Evolutionary conservation across 805 yeast genomes (phyloP).

Genomic region (Candida pini): DNA sequence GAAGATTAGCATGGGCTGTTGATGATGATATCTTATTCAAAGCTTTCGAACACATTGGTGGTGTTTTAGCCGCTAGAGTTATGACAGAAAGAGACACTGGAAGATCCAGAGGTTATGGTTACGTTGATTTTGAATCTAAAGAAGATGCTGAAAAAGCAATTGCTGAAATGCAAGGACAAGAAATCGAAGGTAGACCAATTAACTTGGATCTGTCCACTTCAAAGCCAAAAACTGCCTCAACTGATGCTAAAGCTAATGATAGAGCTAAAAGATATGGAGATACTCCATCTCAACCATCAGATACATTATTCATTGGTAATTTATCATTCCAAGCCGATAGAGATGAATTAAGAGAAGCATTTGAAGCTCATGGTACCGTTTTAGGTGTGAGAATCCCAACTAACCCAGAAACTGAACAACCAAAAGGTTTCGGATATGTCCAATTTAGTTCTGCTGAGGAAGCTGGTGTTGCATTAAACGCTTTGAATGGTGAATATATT

Average conservation of each 20-base stretch:
- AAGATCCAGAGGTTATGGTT: constrained; percentile 95
- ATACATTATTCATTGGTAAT: constrained; percentile 94
- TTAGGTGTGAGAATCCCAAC: constrained; percentile 93
- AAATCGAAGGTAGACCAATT: constrained; percentile 95
- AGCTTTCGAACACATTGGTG: constrained; percentile 79
- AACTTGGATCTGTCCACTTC: constrained; percentile 89
- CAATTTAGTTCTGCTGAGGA: constrained; percentile 84
- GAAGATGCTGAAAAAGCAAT: constrained; percentile 83
- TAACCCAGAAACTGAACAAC: constrained; percentile 97
- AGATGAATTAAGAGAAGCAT: constrained; percentile 67
- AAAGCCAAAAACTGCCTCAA: constrained; percentile 54
- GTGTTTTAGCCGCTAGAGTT: constrained; percentile 85
- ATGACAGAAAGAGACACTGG: constrained; percentile 81
- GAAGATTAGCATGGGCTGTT: constrained; percentile 94
- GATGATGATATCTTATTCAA: constrained; percentile 91
- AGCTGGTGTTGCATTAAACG: constrained; percentile 83
- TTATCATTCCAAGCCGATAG: constrained; percentile 85
- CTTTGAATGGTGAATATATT: constrained; percentile 81
- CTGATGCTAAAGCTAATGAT: constrained; percentile 50
- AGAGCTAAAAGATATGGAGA: constrained; percentile 92
- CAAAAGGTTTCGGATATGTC: constrained; percentile 98
- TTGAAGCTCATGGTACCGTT: constrained; percentile 75
- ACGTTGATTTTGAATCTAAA: constrained; percentile 84
- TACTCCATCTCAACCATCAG: constrained; percentile 85
- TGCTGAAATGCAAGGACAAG: constrained; percentile 80